Evolutionary conservation across 495 filamentous ascomycete species (phyloP).

Genomic region (Xylaria castorea): DNA sequence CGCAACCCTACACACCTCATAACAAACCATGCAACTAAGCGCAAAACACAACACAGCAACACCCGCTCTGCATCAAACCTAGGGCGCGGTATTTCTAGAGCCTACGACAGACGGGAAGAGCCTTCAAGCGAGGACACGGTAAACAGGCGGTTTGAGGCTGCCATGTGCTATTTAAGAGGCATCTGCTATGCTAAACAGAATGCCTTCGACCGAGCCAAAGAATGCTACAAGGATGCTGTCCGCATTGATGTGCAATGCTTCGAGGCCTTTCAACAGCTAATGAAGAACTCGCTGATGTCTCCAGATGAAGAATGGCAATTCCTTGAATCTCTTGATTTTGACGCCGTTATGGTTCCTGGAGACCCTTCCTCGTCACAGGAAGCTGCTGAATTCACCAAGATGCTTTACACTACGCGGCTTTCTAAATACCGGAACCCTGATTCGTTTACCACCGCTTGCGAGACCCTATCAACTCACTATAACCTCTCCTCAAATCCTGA

Average conservation of each 20-base stretch:
- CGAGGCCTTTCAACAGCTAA: conserved; percentile 96
- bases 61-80: conserved; percentile 37
- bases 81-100: conserved; percentile 48
- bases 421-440: conserved; percentile 93
- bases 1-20: conserved; percentile 90
- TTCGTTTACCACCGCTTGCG: conserved; percentile 83
- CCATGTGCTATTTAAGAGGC: conserved; percentile 95
- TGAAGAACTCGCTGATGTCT: conserved; percentile 98
- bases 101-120: conserved; percentile 56
- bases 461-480: conserved; percentile 91
- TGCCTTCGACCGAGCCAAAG: conserved; percentile 94
- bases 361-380: conserved; percentile 73
- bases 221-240: conserved; percentile 97
- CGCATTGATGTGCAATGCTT: conserved; percentile 98
- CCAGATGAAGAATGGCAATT: conserved; percentile 96
- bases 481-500: conserved; percentile 88
- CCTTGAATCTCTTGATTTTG: conserved; percentile 89
- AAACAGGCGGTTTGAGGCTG: conserved; percentile 88
- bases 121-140: conserved; percentile 67
- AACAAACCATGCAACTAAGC: conserved; percentile 65
- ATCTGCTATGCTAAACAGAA: conserved; percentile 97
- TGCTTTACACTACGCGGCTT: conserved; percentile 95
- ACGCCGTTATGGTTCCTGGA: conserved; percentile 67
- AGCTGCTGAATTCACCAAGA: conserved; percentile 89
- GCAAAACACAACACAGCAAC: conserved; percentile 50